Conservation (phyloP, 352 stramenopile genomes). For the Sclerospora graminicola region DNA sequence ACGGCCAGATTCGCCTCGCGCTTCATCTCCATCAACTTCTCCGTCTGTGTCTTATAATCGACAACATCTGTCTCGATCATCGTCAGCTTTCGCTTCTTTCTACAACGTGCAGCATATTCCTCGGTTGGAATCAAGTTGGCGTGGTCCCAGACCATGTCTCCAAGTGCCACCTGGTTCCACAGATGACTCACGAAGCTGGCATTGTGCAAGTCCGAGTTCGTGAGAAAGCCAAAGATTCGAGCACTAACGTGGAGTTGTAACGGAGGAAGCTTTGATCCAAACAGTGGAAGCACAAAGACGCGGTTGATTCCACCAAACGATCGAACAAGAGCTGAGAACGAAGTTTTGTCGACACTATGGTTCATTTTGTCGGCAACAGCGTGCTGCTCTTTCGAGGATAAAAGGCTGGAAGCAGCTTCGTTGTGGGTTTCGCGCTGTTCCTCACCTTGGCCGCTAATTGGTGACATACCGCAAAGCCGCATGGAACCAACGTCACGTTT, state of each 20-base stretch:
- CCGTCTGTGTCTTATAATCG: neutral
- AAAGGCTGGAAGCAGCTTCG: neutral
- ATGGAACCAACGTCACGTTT: slow-evolving; percentile 6
- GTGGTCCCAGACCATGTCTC: slow-evolving; percentile 68
- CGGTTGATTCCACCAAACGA: slow-evolving; percentile 10
- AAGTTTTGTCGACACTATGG: slow-evolving; percentile 3
- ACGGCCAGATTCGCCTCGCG: slow-evolving; percentile 12
- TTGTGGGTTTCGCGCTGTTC: slow-evolving; percentile 3
- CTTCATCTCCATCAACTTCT: slow-evolving; percentile 5
- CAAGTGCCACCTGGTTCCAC: slow-evolving; percentile 70
- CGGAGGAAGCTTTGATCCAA: slow-evolving; percentile 45
- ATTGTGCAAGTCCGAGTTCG: slow-evolving; percentile 73
- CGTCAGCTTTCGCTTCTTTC: slow-evolving; percentile 6
- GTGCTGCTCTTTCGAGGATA: slow-evolving; percentile 10
- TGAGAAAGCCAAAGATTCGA: slow-evolving; percentile 64
- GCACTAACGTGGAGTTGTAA: slow-evolving; percentile 51
- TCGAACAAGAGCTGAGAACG: slow-evolving; percentile 14
- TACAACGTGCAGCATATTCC: slow-evolving; percentile 6
- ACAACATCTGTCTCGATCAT: slow-evolving; percentile 1
- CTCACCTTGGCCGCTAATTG: slow-evolving; percentile 9
- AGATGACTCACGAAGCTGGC: slow-evolving; percentile 75
- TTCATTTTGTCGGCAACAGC: neutral
- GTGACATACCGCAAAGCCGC: slow-evolving; percentile 11
- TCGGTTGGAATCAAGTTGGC: slow-evolving; percentile 41
- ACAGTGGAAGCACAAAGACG: slow-evolving; percentile 66